phyloP scores from a whole-genome alignment of 768 basidiomycete species.

The Suillus plorans region DNA sequence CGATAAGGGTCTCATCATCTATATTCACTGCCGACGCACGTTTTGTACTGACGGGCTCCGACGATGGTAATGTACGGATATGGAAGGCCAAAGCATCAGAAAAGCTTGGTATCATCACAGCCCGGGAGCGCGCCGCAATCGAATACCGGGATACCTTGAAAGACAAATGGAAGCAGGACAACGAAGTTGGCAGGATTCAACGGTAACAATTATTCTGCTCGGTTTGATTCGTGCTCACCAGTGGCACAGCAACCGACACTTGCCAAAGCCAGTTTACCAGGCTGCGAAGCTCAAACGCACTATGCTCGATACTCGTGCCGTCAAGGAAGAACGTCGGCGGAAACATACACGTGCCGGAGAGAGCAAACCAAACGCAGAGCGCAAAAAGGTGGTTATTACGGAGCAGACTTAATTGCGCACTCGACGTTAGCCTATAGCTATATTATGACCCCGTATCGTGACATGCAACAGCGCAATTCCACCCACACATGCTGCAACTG shows the following conservation, averaged over 20 bases:
- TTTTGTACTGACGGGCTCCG: conserved; percentile 88
- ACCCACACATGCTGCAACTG: neutral
- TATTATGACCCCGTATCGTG: neutral
- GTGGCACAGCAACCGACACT: conserved; percentile 62
- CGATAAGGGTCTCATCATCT: conserved; percentile 77
- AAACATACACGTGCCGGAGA: conserved; percentile 86
- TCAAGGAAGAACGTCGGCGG: conserved; percentile 92
- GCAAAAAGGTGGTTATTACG: conserved; percentile 80
- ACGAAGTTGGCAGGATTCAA: conserved; percentile 76
- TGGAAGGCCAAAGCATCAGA: conserved; percentile 95
- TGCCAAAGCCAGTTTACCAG: conserved; percentile 90
- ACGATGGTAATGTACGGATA: conserved; percentile 92
- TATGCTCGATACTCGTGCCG: conserved; percentile 85
- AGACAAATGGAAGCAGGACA: conserved; percentile 85
- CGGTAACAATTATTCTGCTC: conserved; percentile 50
- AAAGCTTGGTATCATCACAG: conserved; percentile 87
- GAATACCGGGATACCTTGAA: conserved; percentile 90
- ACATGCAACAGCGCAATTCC: neutral
- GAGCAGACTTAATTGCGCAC: conserved; percentile 54
- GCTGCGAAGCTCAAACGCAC: conserved; percentile 85
- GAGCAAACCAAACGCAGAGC: conserved; percentile 86
- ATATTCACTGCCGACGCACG: conserved; percentile 88
- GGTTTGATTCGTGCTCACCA: conserved; percentile 5
- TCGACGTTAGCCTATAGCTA: conserved; percentile 2
- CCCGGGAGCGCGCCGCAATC: conserved; percentile 85